These are phyloP conservation scores for Colletotrichum echinochloae DNA, from an alignment of 2,329 filamentous ascomycete species.

Conservation along the genomic window DNA sequence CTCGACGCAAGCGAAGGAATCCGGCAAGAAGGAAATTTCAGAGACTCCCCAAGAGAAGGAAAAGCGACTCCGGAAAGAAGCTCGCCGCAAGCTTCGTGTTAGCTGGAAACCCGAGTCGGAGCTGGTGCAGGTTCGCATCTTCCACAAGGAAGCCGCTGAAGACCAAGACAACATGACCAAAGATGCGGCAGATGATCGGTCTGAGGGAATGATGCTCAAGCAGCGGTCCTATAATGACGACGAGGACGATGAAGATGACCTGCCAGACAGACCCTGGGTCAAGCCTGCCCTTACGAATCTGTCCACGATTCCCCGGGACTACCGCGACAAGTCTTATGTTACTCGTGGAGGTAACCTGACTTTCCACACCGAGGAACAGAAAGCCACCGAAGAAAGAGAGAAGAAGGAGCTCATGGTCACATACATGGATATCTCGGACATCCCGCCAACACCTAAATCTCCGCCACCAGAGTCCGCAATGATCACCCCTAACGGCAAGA, in stretches of 20 bases:
- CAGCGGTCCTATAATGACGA: conserved; percentile 60
- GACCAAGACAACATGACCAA: conserved; percentile 77
- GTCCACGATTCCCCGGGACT: conserved; percentile 58
- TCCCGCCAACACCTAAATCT: conserved; percentile 68
- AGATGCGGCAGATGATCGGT: conserved; percentile 78
- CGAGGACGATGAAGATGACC: conserved; percentile 68
- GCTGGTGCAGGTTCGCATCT: conserved; percentile 75
- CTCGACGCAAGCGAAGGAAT: conserved; percentile 62
- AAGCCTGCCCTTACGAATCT: conserved; percentile 62
- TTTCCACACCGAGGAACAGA: conserved; percentile 67
- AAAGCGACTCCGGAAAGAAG: conserved; percentile 78
- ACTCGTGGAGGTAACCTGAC: conserved; percentile 65
- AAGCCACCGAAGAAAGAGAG: conserved; percentile 67
- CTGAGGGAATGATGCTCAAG: conserved; percentile 77
- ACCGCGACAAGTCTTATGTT: conserved; percentile 61
- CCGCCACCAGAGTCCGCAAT: conserved; percentile 54
- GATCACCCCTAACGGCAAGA: conserved; percentile 45
- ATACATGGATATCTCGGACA: conserved; percentile 66
- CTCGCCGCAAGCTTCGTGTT: conserved; percentile 76
- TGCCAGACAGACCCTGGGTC: conserved; percentile 65
- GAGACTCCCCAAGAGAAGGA: conserved; percentile 77
- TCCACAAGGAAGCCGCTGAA: conserved; percentile 79
- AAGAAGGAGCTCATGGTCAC: conserved; percentile 71
- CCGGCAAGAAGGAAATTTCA: conserved; percentile 54
- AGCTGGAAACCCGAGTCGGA: conserved; percentile 76